Base-by-base conservation (phyloP, 345 rosid species). In the Ailanthus altissimus region DNA sequence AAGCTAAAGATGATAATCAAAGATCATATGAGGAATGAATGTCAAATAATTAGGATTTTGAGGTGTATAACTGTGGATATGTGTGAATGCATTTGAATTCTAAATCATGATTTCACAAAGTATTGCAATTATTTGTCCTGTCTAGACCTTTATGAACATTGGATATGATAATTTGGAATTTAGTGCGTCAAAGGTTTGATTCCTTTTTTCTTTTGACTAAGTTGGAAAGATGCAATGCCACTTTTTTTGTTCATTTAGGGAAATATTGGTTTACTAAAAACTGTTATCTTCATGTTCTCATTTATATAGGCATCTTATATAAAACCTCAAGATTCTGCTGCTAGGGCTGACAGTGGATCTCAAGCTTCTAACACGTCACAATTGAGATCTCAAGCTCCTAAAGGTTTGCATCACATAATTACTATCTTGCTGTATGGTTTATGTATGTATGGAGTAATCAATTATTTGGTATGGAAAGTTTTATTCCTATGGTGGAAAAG, bases 241-340 rank as follows among this genome's bases (percentile, higher is more conserved):
- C 12, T 18, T 62, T 36, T n/a, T 32, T 16, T 36, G 67, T 57
- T 57, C 46, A 38, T 32, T 63, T 63, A 7, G 23, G 12, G 15
- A 54, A 56, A 72, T 42, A 53, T 49, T 56, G 53, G 45, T 47
- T 21, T 4, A 43, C 65, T 79, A 26, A 57, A n/a, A 58, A 36
- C n/a, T 76, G 70, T 57, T 72, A 18, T 65, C 5, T 80, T 50
- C 49, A 45, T 85, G 67, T 72, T 36, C 26, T 75, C 76, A 80
- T 57, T 20, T 40, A 23, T 47, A 67, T 67, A 95, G 98, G 96
- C 87, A 82, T 81, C 90, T 77, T 90, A 80, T 83, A 80, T 82
- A 64, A 83, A 85, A 78, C 83, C 86, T 46, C 93, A 86, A 80
- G 93, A 86, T 23, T 81, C 90, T 76, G 77, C 82, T 80, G 87